Base-by-base conservation (phyloP, 1,284 basidiomycete genomes). In the Microbotryum silenes-acaulis region DNA sequence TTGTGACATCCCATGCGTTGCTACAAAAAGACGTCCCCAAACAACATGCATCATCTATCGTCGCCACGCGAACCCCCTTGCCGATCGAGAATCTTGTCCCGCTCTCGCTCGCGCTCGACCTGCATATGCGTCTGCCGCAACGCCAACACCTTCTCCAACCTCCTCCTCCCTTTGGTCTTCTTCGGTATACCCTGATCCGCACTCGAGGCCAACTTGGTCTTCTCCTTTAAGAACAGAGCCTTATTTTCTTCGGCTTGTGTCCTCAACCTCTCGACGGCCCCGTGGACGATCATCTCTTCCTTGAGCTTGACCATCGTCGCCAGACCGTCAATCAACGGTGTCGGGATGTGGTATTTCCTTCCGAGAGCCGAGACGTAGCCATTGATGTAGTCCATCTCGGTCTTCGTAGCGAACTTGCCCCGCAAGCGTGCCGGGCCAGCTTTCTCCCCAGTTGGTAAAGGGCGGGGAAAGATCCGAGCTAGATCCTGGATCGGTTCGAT, bases 331-430 rank as follows among this genome's bases (percentile, higher is more conserved):
- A 85, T 89, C 16, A 81, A 77, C 0, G 85, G 84, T 70, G 85
- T 86, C 10, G 77, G 75, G 44, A 93, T 78, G 5, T 78, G 77
- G 69, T 87, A 82, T 49, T 79, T 76, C 52, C 77, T 70, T 9
- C 88, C 93, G 7, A 93, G 76, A 12, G 78, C 77, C 27, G 84
- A 72, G 53, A 98, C 75, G 74, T 93, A 90, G 8, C 94, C 93
- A 70, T 91, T 94, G 73, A 97, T 81, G 71, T 81, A 91, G 27
- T 88, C 83, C 46, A 93, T 81, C 76, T 93, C 90, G 0, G 89
- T 91, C 27, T 72, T 83, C 80, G 25, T 89, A 79, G 8, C 81
- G 37, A 42, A 42, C 80, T 57, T 33, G 84, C 81, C 64, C 86
- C 82, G 44, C 76, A 51, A 37, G 71, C 71, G 10, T 78, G 57